phyloP scores from a whole-genome alignment of 305 asterid genomes.

The Ajuga reptans region DNA sequence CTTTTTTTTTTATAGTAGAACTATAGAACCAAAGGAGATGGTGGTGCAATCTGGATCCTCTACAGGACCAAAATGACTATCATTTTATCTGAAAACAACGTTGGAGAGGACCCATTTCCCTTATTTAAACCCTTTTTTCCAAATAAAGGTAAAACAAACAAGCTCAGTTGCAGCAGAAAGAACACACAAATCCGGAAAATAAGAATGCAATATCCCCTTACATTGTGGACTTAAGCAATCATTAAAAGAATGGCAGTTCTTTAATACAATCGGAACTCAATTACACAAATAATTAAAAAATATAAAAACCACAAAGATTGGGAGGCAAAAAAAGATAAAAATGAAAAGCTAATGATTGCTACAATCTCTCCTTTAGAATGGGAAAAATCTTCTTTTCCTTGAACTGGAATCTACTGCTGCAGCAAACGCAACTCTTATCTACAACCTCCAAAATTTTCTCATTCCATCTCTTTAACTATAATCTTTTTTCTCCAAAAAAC shows the following conservation, averaged over 20 bases:
- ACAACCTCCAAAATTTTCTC: conserved; percentile 36
- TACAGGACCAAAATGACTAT: too few species aligned
- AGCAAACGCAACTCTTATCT: too few species aligned
- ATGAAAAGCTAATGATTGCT: conserved; percentile 39
- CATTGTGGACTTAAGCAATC: conserved; percentile 23
- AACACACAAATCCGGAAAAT: neutral
- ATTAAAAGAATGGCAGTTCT: conserved; percentile 17
- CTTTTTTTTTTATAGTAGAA: too few species aligned
- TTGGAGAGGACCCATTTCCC: too few species aligned
- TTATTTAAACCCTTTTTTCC: too few species aligned
- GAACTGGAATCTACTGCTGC: too few species aligned
- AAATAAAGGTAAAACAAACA: too few species aligned
- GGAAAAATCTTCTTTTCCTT: conserved; percentile 36
- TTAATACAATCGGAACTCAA: conserved; percentile 35
- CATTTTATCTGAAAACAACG: too few species aligned
- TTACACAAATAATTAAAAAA: conserved; percentile 43
- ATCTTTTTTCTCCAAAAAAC: too few species aligned
- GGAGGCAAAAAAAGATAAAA: neutral
- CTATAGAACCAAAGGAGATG: too few species aligned
- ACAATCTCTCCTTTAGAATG: conserved; percentile 39
- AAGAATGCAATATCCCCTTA: conserved; percentile 21
- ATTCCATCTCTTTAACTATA: conserved; percentile 23
- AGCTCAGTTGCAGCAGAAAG: too few species aligned
- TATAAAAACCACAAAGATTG: conserved; percentile 21
- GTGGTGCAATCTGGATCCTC: too few species aligned